Base-by-base conservation (phyloP, 805 yeast species). In the Hanseniaspora vineae region DNA sequence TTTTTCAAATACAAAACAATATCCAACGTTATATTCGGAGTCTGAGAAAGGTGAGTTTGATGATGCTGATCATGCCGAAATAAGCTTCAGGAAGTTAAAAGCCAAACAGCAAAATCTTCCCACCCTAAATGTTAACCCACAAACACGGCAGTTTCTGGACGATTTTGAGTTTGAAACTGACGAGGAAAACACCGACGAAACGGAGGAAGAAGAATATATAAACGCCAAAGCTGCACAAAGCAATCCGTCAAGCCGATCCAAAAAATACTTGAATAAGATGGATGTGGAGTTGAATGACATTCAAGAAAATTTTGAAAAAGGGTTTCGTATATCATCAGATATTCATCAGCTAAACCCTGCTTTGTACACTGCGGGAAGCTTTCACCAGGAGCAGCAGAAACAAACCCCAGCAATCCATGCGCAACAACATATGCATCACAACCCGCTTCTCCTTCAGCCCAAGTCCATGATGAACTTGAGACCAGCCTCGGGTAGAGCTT, bases 391-490 rank as follows among this genome's bases (percentile, higher is more conserved):
- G 39, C 33, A 37, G n/a, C 46, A 44, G 3, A 40, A 46, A 10
- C 44, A 42, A 13, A 10, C 15, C 1, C 35, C 44, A 3, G 23
- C 31, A 13, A 33, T n/a, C n/a, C 45, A 29, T n/a, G 20, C 31
- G 10, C 45, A 42, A 32, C 17, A 42, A 14, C 5, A 3, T 6
- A 31, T n/a, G 35, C 42, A 31, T 4, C 45, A 18, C 29, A 29
- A 17, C 11, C 37, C 45, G 6, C 19, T 17, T 31, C 42, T 62
- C 12, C 55, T 56, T 43, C 64, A 62, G 42, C 65, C 63, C 2
- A 56, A 58, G 39, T 62, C 66, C 0, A 61, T 62, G 65, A 50
- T 58, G 54, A 58, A 62, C 23, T 47, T 63, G 39, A 57, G 61
- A 40, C 39, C 54, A 29, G 45, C 17, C 35, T 31, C 37, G 10